Evolutionary conservation across 345 rosid species (phyloP).

Genomic region (Cardiospermum halicacabum): DNA sequence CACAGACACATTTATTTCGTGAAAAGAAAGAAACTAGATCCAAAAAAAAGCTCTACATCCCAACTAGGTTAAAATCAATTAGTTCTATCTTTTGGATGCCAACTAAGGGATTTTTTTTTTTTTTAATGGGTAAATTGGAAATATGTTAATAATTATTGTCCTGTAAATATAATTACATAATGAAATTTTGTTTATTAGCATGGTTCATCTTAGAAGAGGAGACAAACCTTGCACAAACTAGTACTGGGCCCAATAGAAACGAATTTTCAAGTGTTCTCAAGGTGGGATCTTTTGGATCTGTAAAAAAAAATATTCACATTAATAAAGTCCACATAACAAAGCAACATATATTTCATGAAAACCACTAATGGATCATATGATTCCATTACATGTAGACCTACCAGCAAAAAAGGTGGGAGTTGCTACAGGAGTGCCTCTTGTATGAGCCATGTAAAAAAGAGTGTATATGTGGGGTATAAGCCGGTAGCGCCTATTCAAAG

Average conservation of each 20-base stretch:
- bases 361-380: constrained; percentile 6
- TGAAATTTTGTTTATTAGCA: background rate
- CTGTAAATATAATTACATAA: background rate
- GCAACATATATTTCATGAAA: background rate
- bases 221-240: constrained; percentile 64
- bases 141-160: no score
- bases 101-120: no score
- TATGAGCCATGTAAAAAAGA: constrained; percentile 79
- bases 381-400: constrained; percentile 25
- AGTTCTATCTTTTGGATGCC: no score
- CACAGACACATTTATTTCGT: no score
- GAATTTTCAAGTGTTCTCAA: constrained; percentile 69
- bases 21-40: no score
- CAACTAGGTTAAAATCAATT: no score
- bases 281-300: constrained; percentile 70
- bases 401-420: constrained; percentile 82
- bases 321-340: background rate
- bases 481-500: constrained; percentile 85
- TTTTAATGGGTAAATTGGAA: no score
- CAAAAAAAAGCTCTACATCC: no score
- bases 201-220: constrained; percentile 18
- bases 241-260: constrained; percentile 78
- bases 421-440: constrained; percentile 69
- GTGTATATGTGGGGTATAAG: constrained; percentile 83
- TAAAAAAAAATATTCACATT: constrained; percentile 17